Conservation (phyloP, 208 protist genomes). For the Trypanosoma melophagium region DNA sequence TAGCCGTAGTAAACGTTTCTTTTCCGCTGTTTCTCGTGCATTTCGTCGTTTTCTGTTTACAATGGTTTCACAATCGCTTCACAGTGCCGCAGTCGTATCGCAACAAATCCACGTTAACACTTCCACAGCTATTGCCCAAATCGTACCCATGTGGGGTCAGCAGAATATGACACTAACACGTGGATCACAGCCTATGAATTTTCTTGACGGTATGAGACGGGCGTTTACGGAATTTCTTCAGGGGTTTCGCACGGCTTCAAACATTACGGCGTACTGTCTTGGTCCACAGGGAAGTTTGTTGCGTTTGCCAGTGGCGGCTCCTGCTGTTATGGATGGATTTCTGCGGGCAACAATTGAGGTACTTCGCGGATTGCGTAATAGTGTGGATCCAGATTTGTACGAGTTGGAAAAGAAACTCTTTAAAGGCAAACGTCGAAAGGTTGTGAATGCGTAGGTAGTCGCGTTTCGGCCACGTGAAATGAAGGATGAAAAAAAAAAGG, state of each 20-base stretch:
- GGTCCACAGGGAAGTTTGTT: constrained; percentile 18
- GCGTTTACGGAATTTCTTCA: constrained; percentile 21
- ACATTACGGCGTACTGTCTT: constrained; percentile 24
- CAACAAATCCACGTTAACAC: constrained; percentile 10
- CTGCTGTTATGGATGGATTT: constrained; percentile 28
- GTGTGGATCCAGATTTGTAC: constrained; percentile 21
- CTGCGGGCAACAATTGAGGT: constrained; percentile 24
- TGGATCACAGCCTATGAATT: constrained; percentile 25
- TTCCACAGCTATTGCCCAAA: constrained; percentile 8
- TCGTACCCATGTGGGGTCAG: constrained; percentile 2
- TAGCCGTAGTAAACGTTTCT: constrained; percentile 30
- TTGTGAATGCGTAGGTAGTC: background rate
- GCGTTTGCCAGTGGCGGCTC: constrained; percentile 17
- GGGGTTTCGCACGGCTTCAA: constrained; percentile 22
- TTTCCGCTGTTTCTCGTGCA: constrained; percentile 25
- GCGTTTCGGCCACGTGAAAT: background rate
- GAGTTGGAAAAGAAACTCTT: constrained; percentile 25
- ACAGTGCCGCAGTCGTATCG: constrained; percentile 8
- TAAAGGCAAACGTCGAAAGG: constrained; percentile 21
- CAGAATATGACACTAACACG: constrained; percentile 15
- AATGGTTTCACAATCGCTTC: constrained; percentile 18
- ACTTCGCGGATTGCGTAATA: constrained; percentile 23
- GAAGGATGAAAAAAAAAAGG: constrained; percentile 2
- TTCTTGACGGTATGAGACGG: constrained; percentile 19
- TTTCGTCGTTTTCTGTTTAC: constrained; percentile 24